A percentile compares a stretch with the other conserved stretches of the same genome.
Conservation (phyloP, 2,329 filamentous ascomycete species). For the Hymenoscyphus albidus region DNA sequence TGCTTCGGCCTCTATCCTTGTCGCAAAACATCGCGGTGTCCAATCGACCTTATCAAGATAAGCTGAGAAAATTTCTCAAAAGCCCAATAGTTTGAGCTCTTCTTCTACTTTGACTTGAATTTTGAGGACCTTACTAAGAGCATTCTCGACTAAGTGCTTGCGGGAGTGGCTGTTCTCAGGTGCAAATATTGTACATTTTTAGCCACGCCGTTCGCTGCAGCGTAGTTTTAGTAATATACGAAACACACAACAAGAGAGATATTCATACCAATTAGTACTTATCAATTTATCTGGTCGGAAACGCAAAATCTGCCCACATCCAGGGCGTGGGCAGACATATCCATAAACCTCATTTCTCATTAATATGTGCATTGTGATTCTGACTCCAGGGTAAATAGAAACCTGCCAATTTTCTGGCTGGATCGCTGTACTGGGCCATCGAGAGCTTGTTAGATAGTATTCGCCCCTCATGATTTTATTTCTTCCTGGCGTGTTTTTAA, state of each 20-base stretch:
- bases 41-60: not conserved
- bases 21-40: not conserved
- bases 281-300: not conserved
- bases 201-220: not conserved
- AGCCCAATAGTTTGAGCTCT: not conserved
- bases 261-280: not conserved
- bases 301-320: not conserved
- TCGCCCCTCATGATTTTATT: not conserved
- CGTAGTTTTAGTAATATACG: not conserved
- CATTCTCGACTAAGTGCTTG: not conserved
- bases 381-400: not conserved
- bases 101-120: not conserved
- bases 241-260: not conserved
- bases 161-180: not conserved
- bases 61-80: not conserved
- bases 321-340: not conserved
- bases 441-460: not conserved
- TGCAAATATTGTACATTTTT: not conserved
- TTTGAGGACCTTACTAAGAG: not conserved
- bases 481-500: not conserved
- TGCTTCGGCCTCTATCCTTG: not conserved
- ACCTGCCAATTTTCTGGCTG: not conserved
- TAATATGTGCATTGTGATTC: slow-evolving; percentile 7
- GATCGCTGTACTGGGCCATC: not conserved
- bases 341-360: not conserved